Evolutionary conservation across 306 rosid species (phyloP), one percentile per base, ranked within the genome.

Genomic region (Adenanthera pavonina): DNA sequence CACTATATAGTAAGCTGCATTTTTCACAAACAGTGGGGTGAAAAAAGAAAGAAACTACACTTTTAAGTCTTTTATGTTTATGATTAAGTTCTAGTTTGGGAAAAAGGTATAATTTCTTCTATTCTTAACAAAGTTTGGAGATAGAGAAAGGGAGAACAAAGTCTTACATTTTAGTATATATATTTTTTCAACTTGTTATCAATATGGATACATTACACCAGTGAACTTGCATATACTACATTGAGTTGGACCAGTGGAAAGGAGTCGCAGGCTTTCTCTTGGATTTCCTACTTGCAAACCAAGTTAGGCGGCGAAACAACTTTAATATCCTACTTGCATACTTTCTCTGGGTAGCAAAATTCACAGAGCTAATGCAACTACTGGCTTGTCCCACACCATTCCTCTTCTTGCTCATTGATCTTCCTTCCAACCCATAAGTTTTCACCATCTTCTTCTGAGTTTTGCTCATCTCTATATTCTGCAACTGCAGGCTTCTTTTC

Each of bases 281-380:
- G 1, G 74, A 64, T 78, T 91, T 92, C 81, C 85, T 75, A 53
- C 87, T 87, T 75, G 92, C 96, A 83, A 94, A 92, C 86, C 89
- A 84, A 59, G 84, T 80, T n/a, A 94, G 68, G 16, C 84, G 82
- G 64, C 84, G 87, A 65, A 92, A 81, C 76, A 92, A 57, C 87
- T 87, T 92, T 72, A 92, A 68, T 12, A 92, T 57, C 71, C 87
- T 83, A 75, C 84, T 90, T 7, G 90, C 97, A 80, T 86, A 87
- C 77, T 82, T 89, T 78, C 91, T 91, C 13, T 92, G 94, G 20
- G 93, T 78, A 48, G 94, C 82, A 68, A 94, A 92, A 61, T 89
- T 91, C 7, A 92, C 88, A 7, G 93, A 85, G 61, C 94, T 90
- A 38, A 92, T 91, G 89, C 98, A 94, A 68, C 94, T 85, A 14